Evolutionary conservation across 1,284 basidiomycete species (phyloP).

Genomic region (Ganoderma meredithae): DNA sequence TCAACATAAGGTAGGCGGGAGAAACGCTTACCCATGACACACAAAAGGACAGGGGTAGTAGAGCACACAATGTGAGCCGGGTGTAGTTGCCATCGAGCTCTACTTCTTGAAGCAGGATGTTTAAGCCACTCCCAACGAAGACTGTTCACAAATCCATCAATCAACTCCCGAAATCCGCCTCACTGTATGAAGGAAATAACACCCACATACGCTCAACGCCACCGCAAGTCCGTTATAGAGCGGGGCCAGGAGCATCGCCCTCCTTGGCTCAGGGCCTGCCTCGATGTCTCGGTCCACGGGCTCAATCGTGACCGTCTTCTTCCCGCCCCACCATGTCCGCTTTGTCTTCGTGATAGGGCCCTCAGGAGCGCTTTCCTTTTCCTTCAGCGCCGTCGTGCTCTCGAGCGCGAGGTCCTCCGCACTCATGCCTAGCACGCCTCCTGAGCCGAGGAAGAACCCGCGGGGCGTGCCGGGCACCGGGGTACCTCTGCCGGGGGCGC

Average conservation of each 20-base stretch:
- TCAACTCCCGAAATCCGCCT: conserved; percentile 9
- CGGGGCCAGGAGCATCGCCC: conserved; percentile 51
- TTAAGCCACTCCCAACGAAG: conserved; percentile 49
- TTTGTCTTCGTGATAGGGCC: conserved; percentile 37
- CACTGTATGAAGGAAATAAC: too few relatives aligned
- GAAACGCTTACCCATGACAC: conserved; percentile 45
- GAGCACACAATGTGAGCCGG: conserved; percentile 51
- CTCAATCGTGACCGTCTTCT: conserved; percentile 41
- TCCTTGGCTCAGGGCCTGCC: conserved; percentile 43
- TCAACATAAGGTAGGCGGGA: neutral
- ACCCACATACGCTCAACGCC: conserved; percentile 46
- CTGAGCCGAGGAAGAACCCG: conserved; percentile 35
- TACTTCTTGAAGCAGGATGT: conserved; percentile 52
- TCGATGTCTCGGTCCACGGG: conserved; percentile 38
- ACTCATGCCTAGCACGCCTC: conserved; percentile 33
- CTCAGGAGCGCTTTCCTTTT: conserved; percentile 43
- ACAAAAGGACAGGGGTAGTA: conserved; percentile 52
- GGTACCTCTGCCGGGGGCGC: conserved; percentile 25
- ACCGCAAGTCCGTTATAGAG: conserved; percentile 56
- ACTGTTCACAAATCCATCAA: conserved; percentile 35
- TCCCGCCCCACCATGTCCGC: conserved; percentile 46
- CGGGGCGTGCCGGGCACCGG: conserved; percentile 39
- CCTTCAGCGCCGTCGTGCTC: conserved; percentile 29
- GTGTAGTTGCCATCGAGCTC: conserved; percentile 52
- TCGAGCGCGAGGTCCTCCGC: conserved; percentile 36